These are phyloP conservation scores for Coniosporium apollinis DNA, from an alignment of 495 filamentous ascomycete species.

Conservation along the genomic window DNA sequence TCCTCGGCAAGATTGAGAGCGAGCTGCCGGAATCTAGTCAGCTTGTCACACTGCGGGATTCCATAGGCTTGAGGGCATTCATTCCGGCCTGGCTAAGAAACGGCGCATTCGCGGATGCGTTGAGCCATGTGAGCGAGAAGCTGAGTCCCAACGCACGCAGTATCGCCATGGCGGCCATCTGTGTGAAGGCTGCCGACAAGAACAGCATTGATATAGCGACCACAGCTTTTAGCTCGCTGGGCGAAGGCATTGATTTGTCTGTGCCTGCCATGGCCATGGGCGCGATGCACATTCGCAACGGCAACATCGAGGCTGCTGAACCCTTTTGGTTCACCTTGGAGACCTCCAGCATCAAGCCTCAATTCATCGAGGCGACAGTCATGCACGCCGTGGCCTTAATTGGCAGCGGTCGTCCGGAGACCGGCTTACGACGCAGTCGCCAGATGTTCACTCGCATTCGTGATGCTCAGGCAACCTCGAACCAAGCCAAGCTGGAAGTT, in stretches of 20 bases:
- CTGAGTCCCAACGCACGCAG: conserved; percentile 31
- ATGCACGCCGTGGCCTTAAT: conserved; percentile 78
- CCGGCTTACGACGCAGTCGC: conserved; percentile 58
- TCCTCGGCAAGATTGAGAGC: conserved; percentile 60
- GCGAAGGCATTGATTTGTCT: conserved; percentile 32
- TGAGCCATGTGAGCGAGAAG: conserved; percentile 38
- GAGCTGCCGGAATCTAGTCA: conserved; percentile 31
- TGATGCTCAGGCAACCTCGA: conserved; percentile 26
- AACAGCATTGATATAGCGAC: conserved; percentile 53
- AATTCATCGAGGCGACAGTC: conserved; percentile 65
- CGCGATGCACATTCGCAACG: conserved; percentile 66
- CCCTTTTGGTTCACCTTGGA: conserved; percentile 57
- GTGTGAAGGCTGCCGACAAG: conserved; percentile 59
- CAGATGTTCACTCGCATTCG: conserved; percentile 71
- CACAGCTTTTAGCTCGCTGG: conserved; percentile 39
- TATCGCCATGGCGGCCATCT: conserved; percentile 40
- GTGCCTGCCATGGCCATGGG: conserved; percentile 65
- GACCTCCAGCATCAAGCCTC: conserved; percentile 13
- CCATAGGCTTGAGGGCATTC: conserved; percentile 54
- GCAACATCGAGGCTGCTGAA: conserved; percentile 57
- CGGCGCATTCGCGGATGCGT: conserved; percentile 47
- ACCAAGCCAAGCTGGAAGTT: conserved; percentile 30
- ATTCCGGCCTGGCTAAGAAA: conserved; percentile 51
- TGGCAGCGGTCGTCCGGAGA: conserved; percentile 58
- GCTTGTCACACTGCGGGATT: conserved; percentile 43